Conservation (phyloP, 306 rosid species). For the Rosa multiflora region DNA sequence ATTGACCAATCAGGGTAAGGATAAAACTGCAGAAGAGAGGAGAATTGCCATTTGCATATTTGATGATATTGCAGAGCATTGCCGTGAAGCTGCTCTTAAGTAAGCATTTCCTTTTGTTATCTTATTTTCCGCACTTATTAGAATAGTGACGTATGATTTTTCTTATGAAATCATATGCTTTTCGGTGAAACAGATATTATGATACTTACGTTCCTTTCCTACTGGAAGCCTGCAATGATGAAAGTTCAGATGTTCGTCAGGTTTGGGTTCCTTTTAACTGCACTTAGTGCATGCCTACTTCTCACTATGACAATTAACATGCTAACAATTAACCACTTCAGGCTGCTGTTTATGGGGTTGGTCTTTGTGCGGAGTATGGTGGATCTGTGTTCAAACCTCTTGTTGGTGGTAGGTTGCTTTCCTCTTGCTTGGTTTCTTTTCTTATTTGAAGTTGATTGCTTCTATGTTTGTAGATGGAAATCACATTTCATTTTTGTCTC, state of each 20-base stretch:
- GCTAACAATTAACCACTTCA: constrained; percentile 22
- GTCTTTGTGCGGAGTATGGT: constrained; percentile 96
- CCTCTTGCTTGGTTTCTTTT: constrained; percentile 17
- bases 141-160: not conserved
- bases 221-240: constrained; percentile 97
- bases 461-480: constrained; percentile 1
- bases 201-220: constrained; percentile 86
- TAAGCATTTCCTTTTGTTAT: constrained; percentile 22
- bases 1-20: constrained; percentile 67
- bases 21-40: constrained; percentile 95
- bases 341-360: constrained; percentile 98
- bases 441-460: not conserved
- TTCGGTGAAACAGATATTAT: constrained; percentile 63
- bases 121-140: not conserved
- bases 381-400: constrained; percentile 85
- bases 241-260: constrained; percentile 93
- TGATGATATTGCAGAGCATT: constrained; percentile 97
- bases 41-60: constrained; percentile 96
- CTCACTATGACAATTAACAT: constrained; percentile 5
- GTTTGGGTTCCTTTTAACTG: constrained; percentile 39
- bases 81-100: constrained; percentile 93
- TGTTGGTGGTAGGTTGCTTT: constrained; percentile 66
- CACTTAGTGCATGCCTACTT: constrained; percentile 9
- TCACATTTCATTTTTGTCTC: constrained; percentile 22
- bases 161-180: constrained; percentile 5